Evolutionary conservation across 148 eudicot genomes (phyloP), one percentile per base, ranked within the genome.

Genomic region (Dianthus caryophyllus): DNA sequence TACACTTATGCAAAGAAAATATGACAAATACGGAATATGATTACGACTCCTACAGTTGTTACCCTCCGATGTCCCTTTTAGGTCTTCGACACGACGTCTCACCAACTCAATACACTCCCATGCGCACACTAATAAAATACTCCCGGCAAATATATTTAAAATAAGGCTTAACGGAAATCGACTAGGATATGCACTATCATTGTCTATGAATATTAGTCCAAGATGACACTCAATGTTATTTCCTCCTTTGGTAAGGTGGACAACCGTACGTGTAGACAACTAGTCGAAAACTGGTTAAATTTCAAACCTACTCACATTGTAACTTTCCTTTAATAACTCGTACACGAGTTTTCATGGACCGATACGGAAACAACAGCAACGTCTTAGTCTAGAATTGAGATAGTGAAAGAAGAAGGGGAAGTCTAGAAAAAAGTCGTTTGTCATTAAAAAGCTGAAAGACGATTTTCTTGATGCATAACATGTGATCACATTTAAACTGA

Each of bases 211-310:
- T 18, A 13, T 30, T 64, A 30, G 20, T 33, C 6, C 22, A 49
- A 65, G 16, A 26, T 26, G 6, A 33, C 21, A 58, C 52, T 16
- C 41, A 10, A 39, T 44, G 24, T 47, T 9, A 14, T 64, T 61
- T 52, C 44, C 71, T 14, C 27, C 21, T 59, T 70, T 38, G 67
- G 70, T 65, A 65, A 36, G 71, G 25, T 58, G 67, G 53, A 22
- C 53, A 65, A 57, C 61, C 46, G 70, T 65, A 66, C 46, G 70
- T 65, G 66, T 33, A 48, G 25, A 54, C 48, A 29, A 43, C 26
- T 24, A 69, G 46, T 55, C 41, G 25, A 22, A 58, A 48, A n/a
- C 57, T 68, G 43, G 66, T 44, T 57, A 47, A 51, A 49, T 70
- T 69, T 75, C 66, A 57, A 27, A 55, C 29, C 66, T 18, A 61